Evolutionary conservation across 768 basidiomycete species (phyloP).

Genomic region (Calocybe gangraenosa): DNA sequence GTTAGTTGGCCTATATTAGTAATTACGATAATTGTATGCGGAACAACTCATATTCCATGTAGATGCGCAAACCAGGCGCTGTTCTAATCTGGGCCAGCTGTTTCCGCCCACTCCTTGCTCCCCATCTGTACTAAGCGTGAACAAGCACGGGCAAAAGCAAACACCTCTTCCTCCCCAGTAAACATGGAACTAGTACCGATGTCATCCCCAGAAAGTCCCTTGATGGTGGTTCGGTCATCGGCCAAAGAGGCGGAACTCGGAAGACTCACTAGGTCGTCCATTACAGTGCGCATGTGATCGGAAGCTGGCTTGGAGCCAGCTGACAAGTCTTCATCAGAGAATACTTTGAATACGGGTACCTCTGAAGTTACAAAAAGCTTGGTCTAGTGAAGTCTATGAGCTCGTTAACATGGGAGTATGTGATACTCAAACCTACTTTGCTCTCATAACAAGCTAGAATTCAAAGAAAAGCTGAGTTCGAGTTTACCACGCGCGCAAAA

Average conservation of each 20-base stretch:
- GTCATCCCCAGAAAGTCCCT: conserved; percentile 76
- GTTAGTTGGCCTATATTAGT: neutral
- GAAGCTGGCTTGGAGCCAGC: conserved; percentile 42
- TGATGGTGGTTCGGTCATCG: conserved; percentile 2
- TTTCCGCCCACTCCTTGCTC: conserved; percentile 78
- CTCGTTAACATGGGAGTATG: neutral
- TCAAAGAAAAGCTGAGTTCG: too few relatives aligned
- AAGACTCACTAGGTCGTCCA: conserved; percentile 85
- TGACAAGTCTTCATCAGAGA: conserved; percentile 65
- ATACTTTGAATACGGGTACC: conserved; percentile 86
- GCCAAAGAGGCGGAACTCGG: conserved; percentile 4
- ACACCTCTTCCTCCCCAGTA: conserved; percentile 93
- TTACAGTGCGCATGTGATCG: conserved; percentile 87
- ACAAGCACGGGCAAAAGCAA: conserved; percentile 94
- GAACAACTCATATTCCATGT: neutral
- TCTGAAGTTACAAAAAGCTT: conserved; percentile 91
- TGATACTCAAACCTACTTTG: conserved; percentile 43
- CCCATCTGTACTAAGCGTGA: conserved; percentile 88
- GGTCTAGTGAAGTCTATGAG: conserved; percentile 45
- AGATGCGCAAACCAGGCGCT: neutral
- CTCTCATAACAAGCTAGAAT: conserved; percentile 83
- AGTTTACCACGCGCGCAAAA: neutral
- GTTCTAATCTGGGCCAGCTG: conserved; percentile 31
- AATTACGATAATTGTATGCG: neutral
- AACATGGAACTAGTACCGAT: conserved; percentile 89